phyloP scores from a whole-genome alignment of 768 basidiomycete genomes.

The Tylopilus vinaceipallidus region DNA sequence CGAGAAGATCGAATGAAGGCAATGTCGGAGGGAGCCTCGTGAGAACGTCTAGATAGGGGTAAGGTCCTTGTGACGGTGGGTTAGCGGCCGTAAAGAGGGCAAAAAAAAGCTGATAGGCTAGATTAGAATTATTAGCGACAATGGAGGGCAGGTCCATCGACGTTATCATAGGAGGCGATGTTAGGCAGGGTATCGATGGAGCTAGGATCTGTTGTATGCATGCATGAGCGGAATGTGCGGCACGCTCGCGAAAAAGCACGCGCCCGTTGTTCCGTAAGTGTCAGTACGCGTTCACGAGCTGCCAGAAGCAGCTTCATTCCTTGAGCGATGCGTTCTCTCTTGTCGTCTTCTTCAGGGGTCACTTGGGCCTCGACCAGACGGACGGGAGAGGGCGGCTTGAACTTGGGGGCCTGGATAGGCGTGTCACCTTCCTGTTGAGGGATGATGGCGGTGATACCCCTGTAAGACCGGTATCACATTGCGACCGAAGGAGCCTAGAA shows the following conservation, averaged over 20 bases:
- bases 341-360: slow-evolving; percentile 51
- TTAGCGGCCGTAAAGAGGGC: slow-evolving; percentile 48
- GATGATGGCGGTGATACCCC: slow-evolving; percentile 12
- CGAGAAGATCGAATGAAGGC: slow-evolving; percentile 71
- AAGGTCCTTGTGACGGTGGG: slow-evolving; percentile 30
- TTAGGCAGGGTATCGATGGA: slow-evolving; percentile 46
- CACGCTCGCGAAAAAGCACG: neutral
- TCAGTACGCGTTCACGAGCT: slow-evolving; percentile 70
- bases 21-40: slow-evolving; percentile 68
- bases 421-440: slow-evolving; percentile 7
- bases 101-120: slow-evolving; percentile 67
- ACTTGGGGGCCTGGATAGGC: slow-evolving; percentile 1
- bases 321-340: slow-evolving; percentile 56
- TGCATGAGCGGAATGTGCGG: neutral
- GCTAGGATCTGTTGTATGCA: slow-evolving; percentile 42
- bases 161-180: slow-evolving; percentile 53
- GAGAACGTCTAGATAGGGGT: slow-evolving; percentile 61
- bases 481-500: neutral
- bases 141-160: slow-evolving; percentile 67
- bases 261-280: slow-evolving; percentile 74
- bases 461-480: slow-evolving; percentile 20
- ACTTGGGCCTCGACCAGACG: slow-evolving; percentile 21
- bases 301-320: slow-evolving; percentile 67
- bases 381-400: neutral
- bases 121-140: slow-evolving; percentile 62